Conservation (phyloP, 2,329 filamentous ascomycete genomes). For the Claviceps maximensis region DNA sequence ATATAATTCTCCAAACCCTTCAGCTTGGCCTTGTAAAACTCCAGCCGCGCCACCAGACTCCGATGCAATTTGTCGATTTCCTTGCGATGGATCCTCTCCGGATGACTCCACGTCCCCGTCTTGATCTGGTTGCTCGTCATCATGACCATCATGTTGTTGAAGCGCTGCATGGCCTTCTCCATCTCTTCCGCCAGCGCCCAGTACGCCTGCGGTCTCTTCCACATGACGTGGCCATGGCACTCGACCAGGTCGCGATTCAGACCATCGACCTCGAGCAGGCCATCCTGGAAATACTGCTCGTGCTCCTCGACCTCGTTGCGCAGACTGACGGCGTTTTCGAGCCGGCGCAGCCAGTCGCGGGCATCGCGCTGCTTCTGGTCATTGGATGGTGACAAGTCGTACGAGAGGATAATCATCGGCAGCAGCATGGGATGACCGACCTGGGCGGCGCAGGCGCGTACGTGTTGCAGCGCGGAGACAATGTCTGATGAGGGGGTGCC, state of each 20-base stretch:
- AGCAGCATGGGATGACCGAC: constrained; percentile 45
- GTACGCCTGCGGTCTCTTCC: constrained; percentile 51
- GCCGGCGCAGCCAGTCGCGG: constrained; percentile 45
- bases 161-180: constrained; percentile 32
- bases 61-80: constrained; percentile 33
- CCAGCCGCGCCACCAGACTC: constrained; percentile 39
- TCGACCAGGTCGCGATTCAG: constrained; percentile 50
- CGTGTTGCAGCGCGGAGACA: constrained; percentile 32
- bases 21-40: constrained; percentile 49
- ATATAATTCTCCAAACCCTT: constrained; percentile 50
- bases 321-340: constrained; percentile 49
- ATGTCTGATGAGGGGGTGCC: constrained; percentile 46
- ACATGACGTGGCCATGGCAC: constrained; percentile 48
- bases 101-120: constrained; percentile 8
- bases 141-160: constrained; percentile 18
- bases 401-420: constrained; percentile 43
- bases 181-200: constrained; percentile 38
- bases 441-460: constrained; percentile 34
- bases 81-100: constrained; percentile 16
- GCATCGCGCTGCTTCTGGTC: constrained; percentile 51
- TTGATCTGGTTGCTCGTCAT: constrained; percentile 5
- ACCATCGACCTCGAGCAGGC: constrained; percentile 42
- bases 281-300: constrained; percentile 40
- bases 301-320: constrained; percentile 44
- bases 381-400: constrained; percentile 41